phyloP scores from a whole-genome alignment of 2,329 filamentous ascomycete genomes.

The Penicillium nordicum region DNA sequence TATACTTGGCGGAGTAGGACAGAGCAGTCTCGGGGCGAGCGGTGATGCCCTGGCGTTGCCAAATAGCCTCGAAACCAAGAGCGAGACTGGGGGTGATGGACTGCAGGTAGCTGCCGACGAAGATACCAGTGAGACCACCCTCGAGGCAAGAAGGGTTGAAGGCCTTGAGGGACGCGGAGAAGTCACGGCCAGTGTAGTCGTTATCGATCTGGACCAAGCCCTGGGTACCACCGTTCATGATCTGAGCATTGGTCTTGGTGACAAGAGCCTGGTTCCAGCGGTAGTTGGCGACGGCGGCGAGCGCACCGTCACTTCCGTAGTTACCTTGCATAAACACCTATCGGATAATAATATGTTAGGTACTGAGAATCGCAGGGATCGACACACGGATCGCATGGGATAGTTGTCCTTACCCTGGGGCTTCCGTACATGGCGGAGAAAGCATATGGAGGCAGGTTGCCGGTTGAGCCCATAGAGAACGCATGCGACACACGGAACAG shows the following conservation, averaged over 20 bases:
- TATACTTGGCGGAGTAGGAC: conserved; percentile 90
- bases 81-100: conserved; percentile 82
- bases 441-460: conserved; percentile 81
- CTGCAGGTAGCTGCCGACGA: conserved; percentile 93
- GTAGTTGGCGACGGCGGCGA: conserved; percentile 89
- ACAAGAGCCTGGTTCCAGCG: conserved; percentile 77
- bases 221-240: conserved; percentile 71
- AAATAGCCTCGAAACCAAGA: conserved; percentile 86
- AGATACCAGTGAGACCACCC: conserved; percentile 89
- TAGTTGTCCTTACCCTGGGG: conserved; percentile 64
- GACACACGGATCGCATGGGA: background rate
- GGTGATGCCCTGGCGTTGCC: conserved; percentile 80
- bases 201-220: conserved; percentile 92
- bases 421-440: conserved; percentile 94
- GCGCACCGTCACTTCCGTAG: conserved; percentile 84
- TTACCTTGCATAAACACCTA: conserved; percentile 95
- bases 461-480: conserved; percentile 86
- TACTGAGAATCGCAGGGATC: background rate
- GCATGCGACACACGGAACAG: conserved; percentile 97
- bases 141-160: conserved; percentile 94
- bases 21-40: conserved; percentile 86
- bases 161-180: conserved; percentile 87
- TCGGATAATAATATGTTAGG: background rate
- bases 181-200: conserved; percentile 91
- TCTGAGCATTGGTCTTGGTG: conserved; percentile 83